Evolutionary conservation across 1,284 basidiomycete genomes (phyloP).

Genomic region (Mycosarcoma mackinlayi): DNA sequence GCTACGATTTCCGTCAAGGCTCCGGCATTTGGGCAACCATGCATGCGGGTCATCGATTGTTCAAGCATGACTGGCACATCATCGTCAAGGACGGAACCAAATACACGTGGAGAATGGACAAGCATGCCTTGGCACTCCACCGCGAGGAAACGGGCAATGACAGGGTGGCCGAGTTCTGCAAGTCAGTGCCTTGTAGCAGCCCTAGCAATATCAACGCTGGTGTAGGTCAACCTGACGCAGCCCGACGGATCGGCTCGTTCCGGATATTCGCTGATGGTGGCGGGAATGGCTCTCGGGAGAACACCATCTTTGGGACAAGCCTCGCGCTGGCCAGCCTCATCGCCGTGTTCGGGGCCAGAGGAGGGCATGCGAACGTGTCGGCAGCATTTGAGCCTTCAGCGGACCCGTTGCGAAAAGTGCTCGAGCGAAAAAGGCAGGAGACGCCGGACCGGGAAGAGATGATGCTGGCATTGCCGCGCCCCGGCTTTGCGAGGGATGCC

Average conservation of each 20-base stretch:
- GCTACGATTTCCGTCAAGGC: conserved; percentile 40
- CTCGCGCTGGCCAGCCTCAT: conserved; percentile 31
- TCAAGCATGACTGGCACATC: conserved; percentile 46
- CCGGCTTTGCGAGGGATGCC: conserved; percentile 32
- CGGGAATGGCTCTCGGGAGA: background rate
- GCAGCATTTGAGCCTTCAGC: conserved; percentile 32
- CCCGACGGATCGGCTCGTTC: conserved; percentile 26
- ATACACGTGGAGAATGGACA: conserved; percentile 43
- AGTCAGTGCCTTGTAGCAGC: conserved; percentile 11
- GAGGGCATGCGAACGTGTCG: conserved; percentile 21
- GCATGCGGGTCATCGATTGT: conserved; percentile 34
- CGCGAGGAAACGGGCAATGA: conserved; percentile 17
- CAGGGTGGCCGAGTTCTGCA: conserved; percentile 35
- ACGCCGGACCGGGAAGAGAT: conserved; percentile 28
- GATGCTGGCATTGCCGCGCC: conserved; percentile 40
- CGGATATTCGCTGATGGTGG: too few species aligned
- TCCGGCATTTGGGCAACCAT: conserved; percentile 42
- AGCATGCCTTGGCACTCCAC: conserved; percentile 30
- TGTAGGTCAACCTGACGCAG: background rate
- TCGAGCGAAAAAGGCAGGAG: conserved; percentile 20
- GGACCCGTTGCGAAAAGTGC: conserved; percentile 20
- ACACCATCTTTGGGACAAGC: conserved; percentile 19
- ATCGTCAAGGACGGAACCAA: conserved; percentile 32
- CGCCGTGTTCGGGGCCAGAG: conserved; percentile 31
- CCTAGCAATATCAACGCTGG: background rate